phyloP scores from a whole-genome alignment of 805 yeast genomes.

The Metschnikowia kofuensis region DNA sequence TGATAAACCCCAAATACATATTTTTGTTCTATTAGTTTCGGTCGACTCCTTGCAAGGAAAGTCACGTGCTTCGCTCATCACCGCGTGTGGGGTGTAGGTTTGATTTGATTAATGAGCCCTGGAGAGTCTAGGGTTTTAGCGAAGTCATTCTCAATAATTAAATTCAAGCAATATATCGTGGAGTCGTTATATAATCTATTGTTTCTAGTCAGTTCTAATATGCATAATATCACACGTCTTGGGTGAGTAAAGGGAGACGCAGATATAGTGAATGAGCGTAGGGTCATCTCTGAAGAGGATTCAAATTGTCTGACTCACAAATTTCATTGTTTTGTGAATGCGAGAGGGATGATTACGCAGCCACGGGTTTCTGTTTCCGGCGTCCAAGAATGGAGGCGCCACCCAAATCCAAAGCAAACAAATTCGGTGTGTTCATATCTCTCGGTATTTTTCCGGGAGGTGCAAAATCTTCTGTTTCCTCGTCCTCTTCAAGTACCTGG shows the following conservation, averaged over 20 bases:
- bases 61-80: too few relatives aligned
- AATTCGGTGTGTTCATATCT: conserved; percentile 15
- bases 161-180: conserved; percentile 4
- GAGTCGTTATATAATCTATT: conserved; percentile 5
- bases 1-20: too few relatives aligned
- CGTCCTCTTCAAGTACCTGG: conserved; percentile 37
- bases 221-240: not conserved
- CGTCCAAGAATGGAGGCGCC: conserved; percentile 56
- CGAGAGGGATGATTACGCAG: conserved; percentile 2
- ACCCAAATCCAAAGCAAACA: conserved; percentile 46
- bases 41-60: too few relatives aligned
- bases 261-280: too few relatives aligned
- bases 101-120: too few relatives aligned
- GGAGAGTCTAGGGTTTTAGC: too few relatives aligned
- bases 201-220: not conserved
- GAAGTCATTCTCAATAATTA: not conserved
- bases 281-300: too few relatives aligned
- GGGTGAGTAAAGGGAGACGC: not conserved
- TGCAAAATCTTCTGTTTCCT: conserved; percentile 27
- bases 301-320: too few relatives aligned
- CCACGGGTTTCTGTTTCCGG: conserved; percentile 24
- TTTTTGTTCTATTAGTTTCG: too few relatives aligned
- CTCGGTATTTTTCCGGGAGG: conserved; percentile 10
- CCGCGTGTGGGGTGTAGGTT: too few relatives aligned
- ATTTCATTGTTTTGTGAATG: too few relatives aligned